These are phyloP conservation scores for Knufia fluminis DNA, from an alignment of 2,329 filamentous ascomycete genomes.

Conservation along the genomic window DNA sequence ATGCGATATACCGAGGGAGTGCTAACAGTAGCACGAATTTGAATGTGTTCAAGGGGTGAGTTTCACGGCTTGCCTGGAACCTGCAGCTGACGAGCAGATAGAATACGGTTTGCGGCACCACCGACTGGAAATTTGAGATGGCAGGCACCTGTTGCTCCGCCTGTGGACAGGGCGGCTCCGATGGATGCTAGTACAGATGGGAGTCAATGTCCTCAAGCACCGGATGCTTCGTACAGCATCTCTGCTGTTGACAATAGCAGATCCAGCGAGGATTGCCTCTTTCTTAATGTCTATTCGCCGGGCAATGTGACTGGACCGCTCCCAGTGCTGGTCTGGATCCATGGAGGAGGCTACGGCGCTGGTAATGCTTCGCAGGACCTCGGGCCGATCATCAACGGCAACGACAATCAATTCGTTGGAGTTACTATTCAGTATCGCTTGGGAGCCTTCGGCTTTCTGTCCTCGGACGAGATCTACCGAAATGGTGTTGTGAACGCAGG, in stretches of 20 bases:
- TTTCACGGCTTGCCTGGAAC: conserved; percentile 12
- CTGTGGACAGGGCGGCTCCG: conserved; percentile 21
- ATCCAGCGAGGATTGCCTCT: conserved; percentile 30
- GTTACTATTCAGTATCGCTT: conserved; percentile 45
- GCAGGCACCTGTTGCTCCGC: conserved; percentile 27
- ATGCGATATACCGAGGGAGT: conserved; percentile 38
- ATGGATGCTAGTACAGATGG: conserved; percentile 24
- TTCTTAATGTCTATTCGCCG: conserved; percentile 29
- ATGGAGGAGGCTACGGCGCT: conserved; percentile 30
- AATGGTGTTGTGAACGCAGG: conserved; percentile 55
- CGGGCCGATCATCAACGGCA: conserved; percentile 37
- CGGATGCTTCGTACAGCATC: conserved; percentile 17
- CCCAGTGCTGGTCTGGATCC: conserved; percentile 29
- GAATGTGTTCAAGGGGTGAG: conserved; percentile 40
- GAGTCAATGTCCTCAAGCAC: conserved; percentile 28
- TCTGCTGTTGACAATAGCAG: conserved; percentile 11
- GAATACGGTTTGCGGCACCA: conserved; percentile 30
- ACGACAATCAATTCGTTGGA: conserved; percentile 40
- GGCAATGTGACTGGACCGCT: conserved; percentile 21
- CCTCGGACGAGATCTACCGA: conserved; percentile 45
- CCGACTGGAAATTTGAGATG: conserved; percentile 28
- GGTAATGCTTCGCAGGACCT: conserved; percentile 33
- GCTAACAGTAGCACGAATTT: conserved; percentile 31
- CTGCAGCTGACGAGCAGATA: conserved; percentile 16
- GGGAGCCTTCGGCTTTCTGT: conserved; percentile 40